Evolutionary conservation across 805 yeast species (phyloP).

Genomic region (Komagataella pseudopastoris): DNA sequence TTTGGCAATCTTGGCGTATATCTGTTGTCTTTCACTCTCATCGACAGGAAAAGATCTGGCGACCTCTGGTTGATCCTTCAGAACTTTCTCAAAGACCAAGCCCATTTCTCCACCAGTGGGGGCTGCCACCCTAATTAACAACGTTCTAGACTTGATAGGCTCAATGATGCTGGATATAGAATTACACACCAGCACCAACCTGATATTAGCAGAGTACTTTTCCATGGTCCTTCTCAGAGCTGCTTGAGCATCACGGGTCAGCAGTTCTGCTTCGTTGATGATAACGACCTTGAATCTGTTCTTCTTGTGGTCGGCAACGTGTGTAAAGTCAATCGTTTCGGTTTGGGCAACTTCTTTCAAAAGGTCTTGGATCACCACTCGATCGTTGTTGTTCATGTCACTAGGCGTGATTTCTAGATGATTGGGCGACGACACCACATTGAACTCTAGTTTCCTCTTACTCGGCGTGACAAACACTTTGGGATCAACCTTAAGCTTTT

Average conservation of each 20-base stretch:
- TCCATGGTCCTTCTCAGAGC: slow-evolving; percentile 95
- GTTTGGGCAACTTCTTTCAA: slow-evolving; percentile 91
- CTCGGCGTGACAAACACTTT: slow-evolving; percentile 66
- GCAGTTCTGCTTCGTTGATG: slow-evolving; percentile 82
- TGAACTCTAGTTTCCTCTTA: slow-evolving; percentile 75
- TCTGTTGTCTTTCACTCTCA: slow-evolving; percentile 16
- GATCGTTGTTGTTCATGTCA: slow-evolving; percentile 92
- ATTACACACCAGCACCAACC: slow-evolving; percentile 76
- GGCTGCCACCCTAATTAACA: slow-evolving; percentile 77
- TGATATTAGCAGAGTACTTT: slow-evolving; percentile 76
- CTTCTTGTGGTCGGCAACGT: slow-evolving; percentile 16
- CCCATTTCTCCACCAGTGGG: slow-evolving; percentile 54
- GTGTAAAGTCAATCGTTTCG: slow-evolving; percentile 78
- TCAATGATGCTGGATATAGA: slow-evolving; percentile 85
- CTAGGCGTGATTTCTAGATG: slow-evolving; percentile 94
- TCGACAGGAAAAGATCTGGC: slow-evolving; percentile 17
- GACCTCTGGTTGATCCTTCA: slow-evolving; percentile 37
- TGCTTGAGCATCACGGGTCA: slow-evolving; percentile 90
- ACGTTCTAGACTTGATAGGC: slow-evolving; percentile 89
- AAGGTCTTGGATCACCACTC: slow-evolving; percentile 88
- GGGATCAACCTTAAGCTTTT: slow-evolving; percentile 79
- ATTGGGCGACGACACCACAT: slow-evolving; percentile 80
- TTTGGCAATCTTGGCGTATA: slow-evolving; percentile 37
- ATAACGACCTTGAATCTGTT: slow-evolving; percentile 68
- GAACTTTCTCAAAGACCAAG: slow-evolving; percentile 38